Evolutionary conservation across 163 green algal species (phyloP), one percentile per base, ranked within the genome.

Genomic region (Chloromonas sp.): DNA sequence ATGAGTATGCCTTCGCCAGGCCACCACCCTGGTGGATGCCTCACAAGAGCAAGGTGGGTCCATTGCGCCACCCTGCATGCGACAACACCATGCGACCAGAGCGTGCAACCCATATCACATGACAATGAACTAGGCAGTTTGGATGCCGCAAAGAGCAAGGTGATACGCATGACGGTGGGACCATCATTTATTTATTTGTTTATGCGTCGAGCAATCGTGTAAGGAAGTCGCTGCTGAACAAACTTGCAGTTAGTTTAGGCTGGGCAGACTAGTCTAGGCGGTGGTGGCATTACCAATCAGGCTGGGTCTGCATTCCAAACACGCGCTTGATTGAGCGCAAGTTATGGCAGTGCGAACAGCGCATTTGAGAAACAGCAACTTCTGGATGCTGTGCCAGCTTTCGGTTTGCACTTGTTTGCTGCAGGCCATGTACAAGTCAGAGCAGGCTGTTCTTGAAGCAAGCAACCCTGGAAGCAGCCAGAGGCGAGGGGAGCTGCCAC

Each of bases 391-490:
- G 36, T 36, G 36, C 36, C 36, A 36, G 36, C 36, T 36, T 36
- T 36, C 36, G 36, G 36, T 36, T 36, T 74, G 66, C 66, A 74
- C 66, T 74, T 36, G 36, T 36, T 36, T 36, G 36, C 36, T 74
- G 66, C 66, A 74, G 66, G 66, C 66, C 66, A 74, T 74, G 66
- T 74, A 74, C 66, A 74, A 74, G 66, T 74, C 66, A 74, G 66
- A 74, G 11, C 5, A 5, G 66, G 66, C 66, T 11, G 66, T 74
- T 5, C 66, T 74, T 74, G 66, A 36, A 36, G 36, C 36, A 36
- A 36, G 36, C 36, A 36, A 36, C 36, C 36, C 36, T 36, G 66
- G 66, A 11, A 74, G 66, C 5, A 11, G 66, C 66, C 66, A 5
- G 11, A 5, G 66, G 5, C 66, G 5, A 74, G 66, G 5, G 66